Evolutionary conservation across 2,329 filamentous ascomycete species (phyloP).

Genomic region (Pseudogymnoascus verrucosus): DNA sequence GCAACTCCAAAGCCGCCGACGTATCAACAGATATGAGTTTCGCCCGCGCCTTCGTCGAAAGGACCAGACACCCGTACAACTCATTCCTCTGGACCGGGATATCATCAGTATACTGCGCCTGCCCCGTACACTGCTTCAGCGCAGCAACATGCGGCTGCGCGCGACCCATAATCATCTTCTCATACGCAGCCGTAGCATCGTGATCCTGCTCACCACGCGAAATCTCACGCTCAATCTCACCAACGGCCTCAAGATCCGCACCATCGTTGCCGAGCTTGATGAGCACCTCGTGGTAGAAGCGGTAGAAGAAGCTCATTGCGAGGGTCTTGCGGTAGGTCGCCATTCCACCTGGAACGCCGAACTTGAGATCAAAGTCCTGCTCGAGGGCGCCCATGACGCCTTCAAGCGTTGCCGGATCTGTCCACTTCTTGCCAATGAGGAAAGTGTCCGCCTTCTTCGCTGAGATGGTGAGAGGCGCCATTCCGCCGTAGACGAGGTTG

Average conservation of each 20-base stretch:
- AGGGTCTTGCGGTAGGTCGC: slow-evolving; percentile 89
- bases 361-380: slow-evolving; percentile 78
- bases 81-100: slow-evolving; percentile 83
- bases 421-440: slow-evolving; percentile 69
- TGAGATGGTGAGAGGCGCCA: slow-evolving; percentile 86
- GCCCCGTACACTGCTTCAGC: slow-evolving; percentile 85
- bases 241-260: slow-evolving; percentile 56
- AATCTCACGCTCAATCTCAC: slow-evolving; percentile 77
- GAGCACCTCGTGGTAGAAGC: slow-evolving; percentile 88
- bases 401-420: slow-evolving; percentile 75
- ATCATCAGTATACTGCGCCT: slow-evolving; percentile 95
- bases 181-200: slow-evolving; percentile 66
- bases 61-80: slow-evolving; percentile 76
- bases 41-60: slow-evolving; percentile 83
- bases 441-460: slow-evolving; percentile 72
- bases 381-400: slow-evolving; percentile 86
- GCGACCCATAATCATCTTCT: slow-evolving; percentile 76
- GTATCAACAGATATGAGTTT: slow-evolving; percentile 74
- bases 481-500: slow-evolving; percentile 85
- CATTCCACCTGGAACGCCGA: slow-evolving; percentile 94
- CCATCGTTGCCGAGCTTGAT: slow-evolving; percentile 47
- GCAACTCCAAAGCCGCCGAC: slow-evolving; percentile 67
- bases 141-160: slow-evolving; percentile 83
- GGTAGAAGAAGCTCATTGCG: slow-evolving; percentile 90
- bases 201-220: slow-evolving; percentile 75